A percentile compares a stretch with the other conserved stretches of the same genome.
These are phyloP conservation scores for Pseudisothecium myosuroides DNA, from an alignment of 225 moss, liverwort and hornwort species.

Conservation along the genomic window DNA sequence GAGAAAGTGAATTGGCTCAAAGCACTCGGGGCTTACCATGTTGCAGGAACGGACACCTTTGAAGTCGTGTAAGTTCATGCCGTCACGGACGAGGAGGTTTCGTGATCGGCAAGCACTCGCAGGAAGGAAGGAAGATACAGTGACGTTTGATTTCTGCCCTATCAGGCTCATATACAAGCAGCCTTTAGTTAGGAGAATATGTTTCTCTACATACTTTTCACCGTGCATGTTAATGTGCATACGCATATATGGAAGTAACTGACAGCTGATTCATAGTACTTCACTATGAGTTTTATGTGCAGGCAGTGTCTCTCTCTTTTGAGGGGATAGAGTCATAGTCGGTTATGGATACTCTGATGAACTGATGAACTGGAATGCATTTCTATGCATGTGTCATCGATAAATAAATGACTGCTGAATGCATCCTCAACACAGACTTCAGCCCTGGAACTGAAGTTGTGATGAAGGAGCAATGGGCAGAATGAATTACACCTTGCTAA, in stretches of 20 bases:
- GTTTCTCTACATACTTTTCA: not conserved
- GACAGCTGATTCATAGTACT: not conserved
- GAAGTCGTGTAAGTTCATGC: not conserved
- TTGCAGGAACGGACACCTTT: not conserved
- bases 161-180: too few species aligned
- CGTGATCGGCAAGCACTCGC: not conserved
- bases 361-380: not conserved
- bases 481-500: not conserved
- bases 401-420: not conserved
- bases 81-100: not conserved
- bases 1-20: not conserved
- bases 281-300: not conserved
- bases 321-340: too few species aligned
- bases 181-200: too few species aligned
- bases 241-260: not conserved
- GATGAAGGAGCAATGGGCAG: not conserved
- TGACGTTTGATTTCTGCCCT: not conserved
- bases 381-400: too few species aligned
- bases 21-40: not conserved
- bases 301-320: not conserved
- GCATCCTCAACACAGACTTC: not conserved
- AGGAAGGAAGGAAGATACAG: not conserved
- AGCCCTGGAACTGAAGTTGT: not conserved
- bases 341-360: not conserved
- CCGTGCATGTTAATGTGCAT: not conserved